Evolutionary conservation across 2,329 filamentous ascomycete species (phyloP), one percentile per base, ranked within the genome.

Genomic region (Phaeosphaeria sp.): DNA sequence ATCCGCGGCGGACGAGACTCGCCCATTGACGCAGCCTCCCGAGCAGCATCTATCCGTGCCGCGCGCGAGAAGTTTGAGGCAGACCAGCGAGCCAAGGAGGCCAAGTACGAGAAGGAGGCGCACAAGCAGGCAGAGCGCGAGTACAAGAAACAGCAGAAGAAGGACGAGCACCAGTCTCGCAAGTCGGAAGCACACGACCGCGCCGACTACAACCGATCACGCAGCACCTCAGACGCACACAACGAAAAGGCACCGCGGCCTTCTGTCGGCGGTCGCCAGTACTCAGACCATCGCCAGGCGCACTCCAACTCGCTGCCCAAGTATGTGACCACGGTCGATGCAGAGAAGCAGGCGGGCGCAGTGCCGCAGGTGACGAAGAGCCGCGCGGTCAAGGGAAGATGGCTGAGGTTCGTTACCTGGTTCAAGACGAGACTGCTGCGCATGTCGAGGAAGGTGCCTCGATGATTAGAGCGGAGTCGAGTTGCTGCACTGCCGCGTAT

Each of bases 331-430:
- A 68, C 70, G 0, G 62, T 73, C 21, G 65, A 72, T 33, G 54
- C 67, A 7, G 71, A 75, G 55, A 78, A 74, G 72, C 67, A 58
- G 59, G 63, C 45, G 33, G 53, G 52, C 21, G 56, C 56, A 36
- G 60, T 59, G 33, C 71, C 73, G 21, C 65, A 73, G 39, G 70
- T 76, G 18, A 73, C 73, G 44, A 74, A 71, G 61, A 74, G 67
- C 49, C 66, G 71, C 44, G 69, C 69, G 15, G 74, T 77, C 5
- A 80, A 79, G 61, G 76, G 78, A 27, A 71, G 78, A 21, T 86
- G 84, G 84, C 77, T 84, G 56, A 76, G 81, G 22, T 86, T 86
- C 66, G 74, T 85, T 53, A 84, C 84, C 1, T 87, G 84, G 84
- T 76, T 85, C 59, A 80, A 81, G 66, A 86, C 84, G 30, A 77